These are phyloP conservation scores for Pythium biforme DNA, from an alignment of 352 stramenopile genomes.

Conservation along the genomic window DNA sequence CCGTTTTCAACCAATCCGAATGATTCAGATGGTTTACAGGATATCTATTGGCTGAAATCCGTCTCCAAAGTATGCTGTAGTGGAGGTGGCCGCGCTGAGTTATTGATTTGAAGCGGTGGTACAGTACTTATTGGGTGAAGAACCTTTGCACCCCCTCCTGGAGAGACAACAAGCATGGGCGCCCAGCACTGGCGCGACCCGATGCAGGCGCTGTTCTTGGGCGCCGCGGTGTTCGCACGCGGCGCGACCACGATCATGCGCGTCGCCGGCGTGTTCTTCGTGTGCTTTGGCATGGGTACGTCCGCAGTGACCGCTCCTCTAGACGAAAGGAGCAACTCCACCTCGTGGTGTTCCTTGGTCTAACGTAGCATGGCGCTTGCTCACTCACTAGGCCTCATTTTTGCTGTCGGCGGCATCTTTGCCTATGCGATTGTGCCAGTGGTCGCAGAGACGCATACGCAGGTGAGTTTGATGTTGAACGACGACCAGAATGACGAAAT, in stretches of 20 bases:
- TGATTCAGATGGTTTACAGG: neutral
- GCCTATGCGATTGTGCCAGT: slow-evolving; percentile 29
- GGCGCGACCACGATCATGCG: slow-evolving; percentile 25
- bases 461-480: neutral
- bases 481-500: too few species aligned
- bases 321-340: too few species aligned
- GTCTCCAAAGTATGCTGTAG: neutral
- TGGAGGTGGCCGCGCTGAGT: neutral
- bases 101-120: neutral
- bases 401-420: slow-evolving; percentile 28
- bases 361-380: too few species aligned
- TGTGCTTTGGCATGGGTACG: slow-evolving; percentile 30
- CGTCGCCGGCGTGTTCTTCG: slow-evolving; percentile 22
- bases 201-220: slow-evolving; percentile 28
- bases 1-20: neutral
- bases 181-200: slow-evolving; percentile 25
- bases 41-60: neutral
- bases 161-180: neutral
- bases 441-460: slow-evolving; percentile 11
- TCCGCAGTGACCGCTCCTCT: too few species aligned
- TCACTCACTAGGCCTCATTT: slow-evolving; percentile 24
- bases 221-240: slow-evolving; percentile 18
- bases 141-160: neutral
- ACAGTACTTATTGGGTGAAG: neutral
- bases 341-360: too few species aligned